A percentile compares a stretch with the other conserved stretches of the same genome.
phyloP scores from a whole-genome alignment of 495 filamentous ascomycete species.

The Podospora fimiseda region DNA sequence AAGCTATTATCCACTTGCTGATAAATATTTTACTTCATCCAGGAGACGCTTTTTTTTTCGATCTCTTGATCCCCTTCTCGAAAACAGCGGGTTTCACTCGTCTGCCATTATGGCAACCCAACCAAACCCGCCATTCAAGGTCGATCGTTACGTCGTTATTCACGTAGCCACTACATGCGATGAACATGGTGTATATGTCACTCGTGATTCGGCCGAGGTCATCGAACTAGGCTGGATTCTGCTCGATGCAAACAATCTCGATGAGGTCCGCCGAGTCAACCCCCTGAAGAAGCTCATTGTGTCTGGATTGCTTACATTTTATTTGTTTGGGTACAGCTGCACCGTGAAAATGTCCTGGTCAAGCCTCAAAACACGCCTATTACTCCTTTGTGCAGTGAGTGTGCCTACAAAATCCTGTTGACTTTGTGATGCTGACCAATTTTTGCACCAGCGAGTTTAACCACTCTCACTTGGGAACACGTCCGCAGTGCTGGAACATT shows the following conservation, averaged over 20 bases:
- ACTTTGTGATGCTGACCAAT: slow-evolving; percentile 15
- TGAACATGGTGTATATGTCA: slow-evolving; percentile 98
- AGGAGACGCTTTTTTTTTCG: background rate
- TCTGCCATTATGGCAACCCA: slow-evolving; percentile 37
- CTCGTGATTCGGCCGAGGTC: slow-evolving; percentile 97
- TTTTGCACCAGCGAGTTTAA: slow-evolving; percentile 70
- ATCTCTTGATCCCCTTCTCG: slow-evolving; percentile 11
- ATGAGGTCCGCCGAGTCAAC: slow-evolving; percentile 61
- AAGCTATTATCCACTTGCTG: background rate
- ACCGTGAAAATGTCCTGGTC: slow-evolving; percentile 91
- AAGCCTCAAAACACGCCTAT: slow-evolving; percentile 98
- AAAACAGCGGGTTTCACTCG: too few species aligned
- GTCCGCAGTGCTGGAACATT: slow-evolving; percentile 94
- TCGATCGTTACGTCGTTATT: slow-evolving; percentile 94
- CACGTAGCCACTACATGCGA: slow-evolving; percentile 98
- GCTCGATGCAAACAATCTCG: slow-evolving; percentile 80
- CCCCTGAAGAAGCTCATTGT: slow-evolving; percentile 11
- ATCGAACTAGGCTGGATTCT: slow-evolving; percentile 98
- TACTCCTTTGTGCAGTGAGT: slow-evolving; percentile 97
- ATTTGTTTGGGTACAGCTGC: slow-evolving; percentile 53
- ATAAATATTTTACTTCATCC: background rate
- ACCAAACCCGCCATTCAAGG: slow-evolving; percentile 48
- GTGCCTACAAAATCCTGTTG: slow-evolving; percentile 4
- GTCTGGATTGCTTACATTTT: slow-evolving; percentile 9
- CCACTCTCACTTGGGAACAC: slow-evolving; percentile 97